Evolutionary conservation across 2,329 filamentous ascomycete genomes (phyloP).

Genomic region (Fusarium phyllophilum): DNA sequence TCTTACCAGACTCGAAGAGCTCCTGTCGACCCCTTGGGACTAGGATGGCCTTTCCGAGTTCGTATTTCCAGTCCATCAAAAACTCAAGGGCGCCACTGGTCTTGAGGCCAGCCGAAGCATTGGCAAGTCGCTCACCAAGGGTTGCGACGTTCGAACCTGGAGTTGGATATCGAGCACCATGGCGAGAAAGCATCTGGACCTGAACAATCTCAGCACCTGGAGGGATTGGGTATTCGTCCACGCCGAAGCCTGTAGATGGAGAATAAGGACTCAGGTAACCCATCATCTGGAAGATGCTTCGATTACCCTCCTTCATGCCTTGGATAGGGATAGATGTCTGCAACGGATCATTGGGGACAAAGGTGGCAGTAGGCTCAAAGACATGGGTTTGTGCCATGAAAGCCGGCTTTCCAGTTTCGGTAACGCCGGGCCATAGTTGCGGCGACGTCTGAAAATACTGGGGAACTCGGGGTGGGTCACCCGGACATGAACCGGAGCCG

Average conservation of each 20-base stretch:
- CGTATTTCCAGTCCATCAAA: conserved; percentile 74
- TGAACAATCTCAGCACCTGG: conserved; percentile 74
- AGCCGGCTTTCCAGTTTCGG: conserved; percentile 73
- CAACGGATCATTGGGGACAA: conserved; percentile 74
- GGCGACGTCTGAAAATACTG: conserved; percentile 72
- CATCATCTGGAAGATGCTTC: conserved; percentile 77
- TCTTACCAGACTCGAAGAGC: conserved; percentile 70
- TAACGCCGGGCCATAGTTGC: conserved; percentile 71
- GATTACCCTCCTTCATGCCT: conserved; percentile 64
- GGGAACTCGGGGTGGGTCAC: conserved; percentile 57
- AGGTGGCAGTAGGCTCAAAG: conserved; percentile 71
- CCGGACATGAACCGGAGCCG: conserved; percentile 44
- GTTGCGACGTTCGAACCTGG: conserved; percentile 63
- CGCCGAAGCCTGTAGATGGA: conserved; percentile 78
- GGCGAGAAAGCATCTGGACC: conserved; percentile 77
- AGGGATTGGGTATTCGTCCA: conserved; percentile 76
- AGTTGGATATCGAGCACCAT: conserved; percentile 79
- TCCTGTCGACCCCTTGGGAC: conserved; percentile 79
- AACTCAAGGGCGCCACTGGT: conserved; percentile 71
- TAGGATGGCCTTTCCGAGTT: conserved; percentile 76
- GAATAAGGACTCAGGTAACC: conserved; percentile 75
- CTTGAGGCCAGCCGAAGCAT: conserved; percentile 62
- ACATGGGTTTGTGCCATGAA: conserved; percentile 78
- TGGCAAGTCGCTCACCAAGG: conserved; percentile 67
- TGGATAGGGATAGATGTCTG: conserved; percentile 76